Base-by-base conservation (phyloP, 768 basidiomycete genomes). In the Leccinum rimulosum region DNA sequence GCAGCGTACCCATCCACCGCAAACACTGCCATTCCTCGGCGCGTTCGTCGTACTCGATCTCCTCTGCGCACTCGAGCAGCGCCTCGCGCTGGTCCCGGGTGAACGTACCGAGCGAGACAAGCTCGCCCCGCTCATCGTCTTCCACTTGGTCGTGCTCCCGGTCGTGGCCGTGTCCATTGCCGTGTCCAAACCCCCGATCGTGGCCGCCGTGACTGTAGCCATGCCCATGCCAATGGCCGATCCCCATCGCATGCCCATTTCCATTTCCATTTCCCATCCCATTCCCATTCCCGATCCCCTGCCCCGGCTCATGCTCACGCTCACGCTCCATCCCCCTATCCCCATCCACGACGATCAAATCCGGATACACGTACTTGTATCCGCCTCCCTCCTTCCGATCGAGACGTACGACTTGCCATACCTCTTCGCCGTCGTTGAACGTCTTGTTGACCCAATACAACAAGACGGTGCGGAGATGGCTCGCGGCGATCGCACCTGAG, bases 401-500 rank as follows among this genome's bases (percentile, higher is more conserved):
- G 38, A 72, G 66, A 15, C 69, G 69, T 14, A 68, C 61, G 60
- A 66, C 69, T 6, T 70, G 70, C 66, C 70, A 72, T 3, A 70
- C 64, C 35, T 70, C 61, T 15, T 62, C 62, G 14, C 68, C 66
- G 22, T 68, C 66, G 45, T 6, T 11, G 40, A 70, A 70, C 47
- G 57, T 51, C 12, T 43, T 55, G 61, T 70, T 70, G 52, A 66
- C 64, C 70, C 69, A 70, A 53, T 70, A 72, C 33, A 70, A 17
- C 17, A 72, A 22, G 47, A 68, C 64, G 31, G 51, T 48, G 22
- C 61, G 56, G 14, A 54, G 50, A 5, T 57, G 48, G 36, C 3
- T 6, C 14, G 61, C 54, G 50, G 61, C 54, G 55, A 52, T 25
- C 36, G 52, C 40, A 3, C 58, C 60, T 4, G 68, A 35, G 2